Evolutionary conservation across 768 basidiomycete genomes (phyloP), one percentile per base, ranked within the genome.

Genomic region (Lactarius indigo): DNA sequence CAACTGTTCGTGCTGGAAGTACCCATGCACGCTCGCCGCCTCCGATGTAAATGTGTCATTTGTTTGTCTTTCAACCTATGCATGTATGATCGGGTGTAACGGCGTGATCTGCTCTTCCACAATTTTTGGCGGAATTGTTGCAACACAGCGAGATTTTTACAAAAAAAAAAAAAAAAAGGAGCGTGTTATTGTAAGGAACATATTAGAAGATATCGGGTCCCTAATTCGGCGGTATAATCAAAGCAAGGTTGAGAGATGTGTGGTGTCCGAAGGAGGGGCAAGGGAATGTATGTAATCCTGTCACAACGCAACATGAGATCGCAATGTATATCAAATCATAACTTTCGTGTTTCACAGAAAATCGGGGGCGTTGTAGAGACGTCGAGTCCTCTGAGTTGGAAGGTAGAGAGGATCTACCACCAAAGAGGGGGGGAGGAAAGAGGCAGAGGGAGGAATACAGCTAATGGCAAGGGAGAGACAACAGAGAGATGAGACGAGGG

Each of bases 1-100:
- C 64, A 68, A 26, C 41, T 28, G 15, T 15, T 26, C 54, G 20
- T 56, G 26, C n/a, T 54, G 17, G 54, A 59, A 60, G 65, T 54
- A 58, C 3, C 31, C 30, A 47, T 56, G 64, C 57, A 30, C 39
- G 7, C 59, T 58, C 35, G 15, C 50, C 65, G 23, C 37, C 47
- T 20, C 3, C 7, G 23, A 54, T 56, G 31, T 57, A 28, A 54
- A 23, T 50, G 57, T 42, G 23, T 8, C 56, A 66, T 57, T 42
- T 55, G 47, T 42, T 56, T 41, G 26, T n/a, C 54, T n/a, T 42
- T 39, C 35, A 13, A 39, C 37, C 30, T 55, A 55, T 28, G 9
- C 47, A 58, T 35, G 26, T 28, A 66, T 58, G 42, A 50, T n/a
- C 42, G 31, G 50, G 39, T 60, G 55, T 44, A 39, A 33, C 44